Percentiles rank a stretch among this genome's conserved stretches.
These are phyloP conservation scores for Teunomyces aglyptinius DNA, from an alignment of 805 yeast genomes.

Conservation along the genomic window DNA sequence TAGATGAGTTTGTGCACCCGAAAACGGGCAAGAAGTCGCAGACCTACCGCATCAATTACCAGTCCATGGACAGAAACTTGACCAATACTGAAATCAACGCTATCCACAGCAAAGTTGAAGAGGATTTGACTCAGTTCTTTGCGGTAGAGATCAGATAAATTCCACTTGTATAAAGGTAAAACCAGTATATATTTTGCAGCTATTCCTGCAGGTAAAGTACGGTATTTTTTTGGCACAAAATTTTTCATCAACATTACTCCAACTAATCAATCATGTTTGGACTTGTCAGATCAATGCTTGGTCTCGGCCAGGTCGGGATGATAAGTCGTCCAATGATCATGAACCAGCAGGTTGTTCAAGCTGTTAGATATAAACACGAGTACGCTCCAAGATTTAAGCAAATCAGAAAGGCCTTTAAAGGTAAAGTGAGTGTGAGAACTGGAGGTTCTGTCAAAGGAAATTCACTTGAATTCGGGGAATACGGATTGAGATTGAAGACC, in stretches of 20 bases:
- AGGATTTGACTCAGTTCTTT: slow-evolving; percentile 49
- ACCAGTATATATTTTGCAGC: not conserved
- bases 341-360: not conserved
- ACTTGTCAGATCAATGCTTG: slow-evolving; percentile 9
- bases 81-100: slow-evolving; percentile 81
- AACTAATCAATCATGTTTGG: slow-evolving; percentile 10
- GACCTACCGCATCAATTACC: slow-evolving; percentile 89
- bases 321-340: not conserved
- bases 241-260: not conserved
- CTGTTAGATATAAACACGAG: slow-evolving; percentile 58
- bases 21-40: slow-evolving; percentile 73
- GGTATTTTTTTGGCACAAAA: not conserved
- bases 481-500: slow-evolving; percentile 83
- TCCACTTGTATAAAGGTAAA: not conserved
- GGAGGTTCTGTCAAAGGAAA: slow-evolving; percentile 95
- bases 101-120: slow-evolving; percentile 65
- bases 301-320: slow-evolving; percentile 1
- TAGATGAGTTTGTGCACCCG: slow-evolving; percentile 85
- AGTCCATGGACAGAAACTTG: slow-evolving; percentile 91
- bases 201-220: not conserved
- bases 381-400: slow-evolving; percentile 73
- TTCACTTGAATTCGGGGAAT: slow-evolving; percentile 73
- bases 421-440: slow-evolving; percentile 88
- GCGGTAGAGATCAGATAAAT: slow-evolving; percentile 53
- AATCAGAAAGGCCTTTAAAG: slow-evolving; percentile 81